Conservation (phyloP, 129 eudicot species). For the Rutidosis leptorrhynchoides region DNA sequence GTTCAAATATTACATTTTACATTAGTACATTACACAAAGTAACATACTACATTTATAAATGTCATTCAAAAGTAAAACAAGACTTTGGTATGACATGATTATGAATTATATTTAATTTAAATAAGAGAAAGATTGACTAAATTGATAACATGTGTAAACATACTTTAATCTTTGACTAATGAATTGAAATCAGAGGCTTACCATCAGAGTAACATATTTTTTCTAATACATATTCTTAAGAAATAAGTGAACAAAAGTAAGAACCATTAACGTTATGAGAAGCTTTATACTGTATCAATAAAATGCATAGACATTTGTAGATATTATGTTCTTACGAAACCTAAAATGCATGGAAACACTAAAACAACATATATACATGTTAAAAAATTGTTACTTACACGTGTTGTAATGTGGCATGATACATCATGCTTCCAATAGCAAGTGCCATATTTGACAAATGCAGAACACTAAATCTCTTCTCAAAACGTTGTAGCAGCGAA, state of each 20-base stretch:
- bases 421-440: slow-evolving; percentile 53
- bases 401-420: slow-evolving; percentile 48
- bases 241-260: background rate
- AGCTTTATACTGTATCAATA: background rate
- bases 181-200: background rate
- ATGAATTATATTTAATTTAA: too few species aligned
- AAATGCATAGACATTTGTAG: background rate
- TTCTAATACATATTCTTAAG: background rate
- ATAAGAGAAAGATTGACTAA: too few species aligned
- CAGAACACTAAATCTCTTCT: slow-evolving; percentile 51
- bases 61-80: background rate
- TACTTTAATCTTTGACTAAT: background rate
- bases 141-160: background rate
- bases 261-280: background rate
- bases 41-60: too few species aligned
- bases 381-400: slow-evolving; percentile 37
- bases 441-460: slow-evolving; percentile 53
- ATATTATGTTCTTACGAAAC: background rate
- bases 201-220: background rate
- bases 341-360: background rate
- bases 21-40: background rate
- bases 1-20: background rate
- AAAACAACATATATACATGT: background rate
- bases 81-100: too few species aligned
- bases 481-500: slow-evolving; percentile 44